Base-by-base conservation (phyloP, 768 basidiomycete genomes). In the Agrocybe praecox region DNA sequence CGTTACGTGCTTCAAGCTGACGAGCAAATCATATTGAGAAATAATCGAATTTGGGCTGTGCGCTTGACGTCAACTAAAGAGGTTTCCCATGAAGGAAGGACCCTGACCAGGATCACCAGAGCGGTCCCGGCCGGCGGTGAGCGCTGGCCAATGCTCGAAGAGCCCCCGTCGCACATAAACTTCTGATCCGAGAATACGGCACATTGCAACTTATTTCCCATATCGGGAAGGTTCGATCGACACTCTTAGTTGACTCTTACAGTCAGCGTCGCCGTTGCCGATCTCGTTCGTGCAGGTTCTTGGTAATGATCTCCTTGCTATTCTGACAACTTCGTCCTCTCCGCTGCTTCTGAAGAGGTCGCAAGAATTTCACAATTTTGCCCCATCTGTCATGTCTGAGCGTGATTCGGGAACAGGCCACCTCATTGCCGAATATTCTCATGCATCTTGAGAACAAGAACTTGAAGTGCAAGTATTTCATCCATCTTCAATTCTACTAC, bases 81-180 rank as follows among this genome's bases (percentile, higher is more conserved):
- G 33, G 15, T n/a, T 23, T 51, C 50, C 53, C 62, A 57, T 57
- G 52, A 46, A 32, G 18, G 2, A 17, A 10, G 54, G 62, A 63
- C 62, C 62, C 62, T 63, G 57, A 59, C 22, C 36, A 51, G 10
- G 42, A 48, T 49, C 46, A 11, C 46, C 54, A 50, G 59, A 58
- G 62, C 62, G 60, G 55, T 61, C 58, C 63, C 60, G 63, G 53
- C 59, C 55, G 46, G 59, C 59, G 59, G 59, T 64, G 44, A 63
- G 59, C 60, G 62, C 59, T 58, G 54, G 43, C 47, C 8, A 34
- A 34, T 7, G 33, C 33, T 34, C 8, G 15, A 29, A 29, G 26
- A 29, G 26, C 5, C 26, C 9, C 26, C 26, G 26, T 29, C 4
- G 26, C 26, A 29, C 26, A 29, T 29, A 29, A 29, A 29, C 26